Percentiles rank a stretch among this genome's conserved stretches.
Conservation (phyloP, 2,329 filamentous ascomycete species). For the Dryadomyces quercivorus region DNA sequence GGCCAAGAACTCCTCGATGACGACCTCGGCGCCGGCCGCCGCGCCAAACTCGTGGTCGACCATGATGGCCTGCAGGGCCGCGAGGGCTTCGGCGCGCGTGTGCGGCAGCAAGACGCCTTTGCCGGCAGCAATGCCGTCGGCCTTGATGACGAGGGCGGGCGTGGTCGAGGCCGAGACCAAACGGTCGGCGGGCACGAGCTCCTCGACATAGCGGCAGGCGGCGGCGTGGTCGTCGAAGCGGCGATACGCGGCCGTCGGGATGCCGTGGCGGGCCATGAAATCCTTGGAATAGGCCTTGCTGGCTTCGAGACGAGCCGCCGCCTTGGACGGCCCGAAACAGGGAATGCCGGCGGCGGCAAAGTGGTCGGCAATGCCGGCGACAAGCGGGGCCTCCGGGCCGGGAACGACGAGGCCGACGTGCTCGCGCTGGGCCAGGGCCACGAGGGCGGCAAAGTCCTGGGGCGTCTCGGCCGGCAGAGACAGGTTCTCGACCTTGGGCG, state of each 20-base stretch:
- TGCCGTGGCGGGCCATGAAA: slow-evolving; percentile 85
- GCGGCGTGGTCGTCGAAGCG: slow-evolving; percentile 72
- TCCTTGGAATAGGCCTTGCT: slow-evolving; percentile 97
- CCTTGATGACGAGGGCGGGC: slow-evolving; percentile 80
- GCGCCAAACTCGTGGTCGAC: slow-evolving; percentile 71
- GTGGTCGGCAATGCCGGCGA: slow-evolving; percentile 76
- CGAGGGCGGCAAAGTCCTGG: slow-evolving; percentile 67
- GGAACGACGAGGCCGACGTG: slow-evolving; percentile 74
- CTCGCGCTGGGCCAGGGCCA: slow-evolving; percentile 61
- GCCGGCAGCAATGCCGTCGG: slow-evolving; percentile 78
- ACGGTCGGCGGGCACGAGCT: slow-evolving; percentile 7
- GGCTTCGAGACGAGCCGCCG: slow-evolving; percentile 82
- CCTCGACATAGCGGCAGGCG: slow-evolving; percentile 58
- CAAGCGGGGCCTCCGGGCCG: slow-evolving; percentile 86
- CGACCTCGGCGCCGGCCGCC: slow-evolving; percentile 71
- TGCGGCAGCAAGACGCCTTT: slow-evolving; percentile 90
- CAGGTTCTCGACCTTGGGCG: slow-evolving; percentile 58
- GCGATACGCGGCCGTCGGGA: slow-evolving; percentile 82
- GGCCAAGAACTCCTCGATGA: slow-evolving; percentile 86
- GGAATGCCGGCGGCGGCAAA: slow-evolving; percentile 65
- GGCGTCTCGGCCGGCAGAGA: slow-evolving; percentile 49
- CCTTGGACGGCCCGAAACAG: slow-evolving; percentile 75
- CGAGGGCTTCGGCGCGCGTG: slow-evolving; percentile 69
- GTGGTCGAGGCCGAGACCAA: slow-evolving; percentile 34
- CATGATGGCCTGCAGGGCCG: slow-evolving; percentile 83